Percentiles rank a stretch among this genome's conserved stretches.
Conservation (phyloP, 2,329 filamentous ascomycete species). For the Ophiostoma triangulosporum region DNA sequence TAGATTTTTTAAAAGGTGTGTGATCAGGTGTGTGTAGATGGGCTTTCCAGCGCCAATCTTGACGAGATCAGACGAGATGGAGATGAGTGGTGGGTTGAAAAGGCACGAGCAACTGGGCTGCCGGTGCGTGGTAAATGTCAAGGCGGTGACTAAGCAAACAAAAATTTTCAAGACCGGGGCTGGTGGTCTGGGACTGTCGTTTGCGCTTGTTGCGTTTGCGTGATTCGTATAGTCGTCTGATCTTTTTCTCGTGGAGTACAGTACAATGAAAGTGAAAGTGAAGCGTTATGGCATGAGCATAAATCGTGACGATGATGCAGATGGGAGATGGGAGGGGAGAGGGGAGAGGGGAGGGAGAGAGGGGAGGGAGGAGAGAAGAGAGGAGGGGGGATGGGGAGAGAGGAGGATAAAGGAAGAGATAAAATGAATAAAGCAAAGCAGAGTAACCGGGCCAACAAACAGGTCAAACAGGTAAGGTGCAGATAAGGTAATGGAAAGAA, state of each 20-base stretch:
- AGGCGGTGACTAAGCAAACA: background rate
- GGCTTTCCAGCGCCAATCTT: conserved; percentile 7
- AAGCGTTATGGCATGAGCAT: background rate
- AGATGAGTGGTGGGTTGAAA: background rate
- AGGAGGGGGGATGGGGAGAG: background rate
- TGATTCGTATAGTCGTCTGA: background rate
- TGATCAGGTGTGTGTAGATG: conserved; percentile 2
- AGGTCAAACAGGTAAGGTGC: conserved; percentile 1
- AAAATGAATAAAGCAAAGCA: background rate
- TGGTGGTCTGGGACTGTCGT: background rate
- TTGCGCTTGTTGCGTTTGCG: background rate
- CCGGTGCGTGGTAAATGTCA: background rate
- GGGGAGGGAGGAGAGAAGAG: background rate
- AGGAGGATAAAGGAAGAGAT: background rate
- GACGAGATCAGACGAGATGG: background rate
- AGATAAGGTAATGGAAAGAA: background rate
- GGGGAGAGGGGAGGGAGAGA: background rate
- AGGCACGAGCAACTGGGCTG: background rate
- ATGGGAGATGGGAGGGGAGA: background rate
- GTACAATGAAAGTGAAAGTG: background rate
- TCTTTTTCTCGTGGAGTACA: background rate
- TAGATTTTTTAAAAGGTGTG: background rate
- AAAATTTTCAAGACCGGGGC: background rate
- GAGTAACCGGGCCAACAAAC: background rate
- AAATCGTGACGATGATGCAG: background rate